Evolutionary conservation across 23 red algal genomes (phyloP), one percentile per base, ranked within the genome.

Genomic region (Gracilariopsis chorda): DNA sequence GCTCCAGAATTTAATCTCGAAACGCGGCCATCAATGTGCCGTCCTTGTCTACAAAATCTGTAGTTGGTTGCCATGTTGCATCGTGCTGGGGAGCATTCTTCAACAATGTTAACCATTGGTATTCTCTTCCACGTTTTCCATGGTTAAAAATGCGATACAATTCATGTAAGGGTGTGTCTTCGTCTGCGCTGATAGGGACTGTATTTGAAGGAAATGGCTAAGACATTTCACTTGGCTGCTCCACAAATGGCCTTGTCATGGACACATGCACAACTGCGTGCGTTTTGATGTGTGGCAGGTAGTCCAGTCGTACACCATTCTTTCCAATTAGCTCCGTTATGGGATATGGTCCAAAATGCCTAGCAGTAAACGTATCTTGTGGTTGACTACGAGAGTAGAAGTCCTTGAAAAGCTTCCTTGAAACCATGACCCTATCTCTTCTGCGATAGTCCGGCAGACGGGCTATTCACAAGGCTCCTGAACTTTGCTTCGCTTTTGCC

Each of bases 191-290:
- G 20, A 73, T 32, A 20, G 41, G 7, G 7, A 23, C 41, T 4
- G 67, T 7, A 21, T n/a, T 5, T 73, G 41, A n/a, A n/a, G n/a
- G n/a, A 46, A 77, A 14, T 10, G 37, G 71, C 17, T 12, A 10
- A 11, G 30, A 19, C 40, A 77, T 77, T 12, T 77, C 43, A 47
- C 12, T 47, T 49, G 71, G 71, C 39, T 77, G 37, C 34, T 43
- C 71, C 10, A 47, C 13, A 14, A 77, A 47, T 46, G 30, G 71
- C 17, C 17, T 77, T 43, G 16, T 77, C 30, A 53, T 8, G 40
- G 48, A 52, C 12, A 83, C 49, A 83, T 83, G 10, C 3, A 83
- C 79, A 32, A 83, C 51, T 5, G 52, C 51, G 24, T 83, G 79
- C 7, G 63, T 63, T 34, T 67, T 64, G 34, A 83, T 12, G 28